Base-by-base conservation (phyloP, 805 yeast genomes). In the Wickerhamiella parazyma region DNA sequence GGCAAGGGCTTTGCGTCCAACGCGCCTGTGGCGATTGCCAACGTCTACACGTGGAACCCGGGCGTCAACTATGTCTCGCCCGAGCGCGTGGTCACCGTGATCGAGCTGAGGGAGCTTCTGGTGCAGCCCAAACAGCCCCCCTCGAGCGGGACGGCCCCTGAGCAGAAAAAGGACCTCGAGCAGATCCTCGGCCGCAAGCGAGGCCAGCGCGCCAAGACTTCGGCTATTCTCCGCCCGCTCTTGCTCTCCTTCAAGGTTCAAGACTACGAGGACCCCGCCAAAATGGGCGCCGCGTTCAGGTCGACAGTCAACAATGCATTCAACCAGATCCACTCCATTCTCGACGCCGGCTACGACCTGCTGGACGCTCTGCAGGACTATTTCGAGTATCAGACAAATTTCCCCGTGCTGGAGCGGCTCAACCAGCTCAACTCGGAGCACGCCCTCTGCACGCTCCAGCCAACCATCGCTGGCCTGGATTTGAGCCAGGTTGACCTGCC, bases 401-500 rank as follows among this genome's bases (percentile, higher is more conserved):
- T 20, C 18, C 36, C 46, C n/a, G 29, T 46, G 14, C 17, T 20
- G 2, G 39, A 29, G 21, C 45, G 33, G 29, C 38, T 45, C 19
- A 29, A 31, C 25, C 42, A 38, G 11, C 28, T 36, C 10, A n/a
- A 41, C 17, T 20, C 38, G 1, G 28, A 20, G 21, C 19, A 39
- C 22, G 42, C 29, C 2, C 45, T 45, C 2, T 48, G 49, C 11
- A 49, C 45, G 3, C 26, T 43, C n/a, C 36, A 47, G 10, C 36
- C 48, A 50, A 56, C 40, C 11, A 56, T 54, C 28, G 51, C 46
- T 20, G 25, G 56, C 41, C 48, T 70, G 3, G 68, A 71, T 17
- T 49, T 72, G 2, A 55, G 63, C 33, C 77, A 61, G 59, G 61
- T 66, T 36, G 66, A 69, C 41, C 58, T 65, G 28, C 73, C 63